phyloP scores from a whole-genome alignment of 176 grass and related monocot genomes.

The Hordeum vulgare region DNA sequence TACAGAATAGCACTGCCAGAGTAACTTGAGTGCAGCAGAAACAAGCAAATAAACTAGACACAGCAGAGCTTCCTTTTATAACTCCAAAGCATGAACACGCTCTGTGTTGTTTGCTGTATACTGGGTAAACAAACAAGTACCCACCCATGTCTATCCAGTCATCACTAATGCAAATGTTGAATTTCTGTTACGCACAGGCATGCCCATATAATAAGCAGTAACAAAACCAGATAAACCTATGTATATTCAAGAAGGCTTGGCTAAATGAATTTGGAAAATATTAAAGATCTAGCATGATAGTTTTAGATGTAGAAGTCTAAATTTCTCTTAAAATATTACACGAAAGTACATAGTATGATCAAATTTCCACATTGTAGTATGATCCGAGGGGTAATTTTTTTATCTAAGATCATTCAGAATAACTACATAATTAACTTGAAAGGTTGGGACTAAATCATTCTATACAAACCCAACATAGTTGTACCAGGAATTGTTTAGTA shows the following conservation, averaged over 20 bases:
- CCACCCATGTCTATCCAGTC: neutral
- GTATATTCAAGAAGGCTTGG: neutral
- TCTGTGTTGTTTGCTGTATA: neutral
- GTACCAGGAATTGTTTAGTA: neutral
- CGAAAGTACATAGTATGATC: neutral
- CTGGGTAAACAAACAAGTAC: neutral
- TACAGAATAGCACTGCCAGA: neutral
- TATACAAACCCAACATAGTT: neutral
- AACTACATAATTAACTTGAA: constrained; percentile 2
- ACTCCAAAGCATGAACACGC: neutral
- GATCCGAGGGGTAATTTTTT: constrained; percentile 2
- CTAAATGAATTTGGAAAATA: neutral
- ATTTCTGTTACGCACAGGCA: neutral
- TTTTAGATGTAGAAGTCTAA: too few relatives aligned
- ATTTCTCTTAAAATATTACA: neutral
- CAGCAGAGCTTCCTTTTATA: neutral
- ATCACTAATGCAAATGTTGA: neutral
- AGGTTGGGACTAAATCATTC: neutral
- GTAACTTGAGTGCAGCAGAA: neutral
- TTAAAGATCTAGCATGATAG: neutral
- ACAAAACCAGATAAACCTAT: neutral
- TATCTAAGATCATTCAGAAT: neutral
- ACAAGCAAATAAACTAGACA: neutral
- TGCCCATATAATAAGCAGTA: neutral
- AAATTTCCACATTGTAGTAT: neutral